Evolutionary conservation across 192 early-diverging fungal genomes (phyloP).

Genomic region (Cetraspora pellucida): DNA sequence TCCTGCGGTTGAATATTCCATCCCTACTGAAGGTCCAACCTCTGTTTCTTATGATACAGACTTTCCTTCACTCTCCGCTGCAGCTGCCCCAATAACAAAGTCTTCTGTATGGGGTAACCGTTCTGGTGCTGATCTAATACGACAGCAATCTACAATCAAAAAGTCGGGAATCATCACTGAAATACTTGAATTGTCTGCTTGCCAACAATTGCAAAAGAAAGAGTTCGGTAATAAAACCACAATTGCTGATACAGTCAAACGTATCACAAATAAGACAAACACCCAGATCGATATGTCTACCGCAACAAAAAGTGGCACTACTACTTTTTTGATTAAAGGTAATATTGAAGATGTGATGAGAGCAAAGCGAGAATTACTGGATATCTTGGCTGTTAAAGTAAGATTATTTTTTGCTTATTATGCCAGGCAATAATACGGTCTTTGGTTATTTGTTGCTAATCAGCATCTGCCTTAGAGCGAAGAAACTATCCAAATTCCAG

Average conservation of each 20-base stretch:
- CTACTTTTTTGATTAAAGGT: slow-evolving; percentile 86
- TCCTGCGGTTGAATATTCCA: background rate
- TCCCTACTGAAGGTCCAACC: background rate
- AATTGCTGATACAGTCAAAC: slow-evolving; percentile 59
- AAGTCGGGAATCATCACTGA: slow-evolving; percentile 11
- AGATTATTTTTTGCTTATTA: slow-evolving; percentile 16
- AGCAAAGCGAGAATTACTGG: slow-evolving; percentile 78
- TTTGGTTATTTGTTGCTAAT: too few species aligned
- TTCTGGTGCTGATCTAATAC: slow-evolving; percentile 6
- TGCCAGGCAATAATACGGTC: too few species aligned
- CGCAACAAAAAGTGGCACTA: slow-evolving; percentile 65
- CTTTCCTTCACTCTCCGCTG: slow-evolving; percentile 25
- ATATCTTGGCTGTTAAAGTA: slow-evolving; percentile 71
- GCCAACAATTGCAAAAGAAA: slow-evolving; percentile 29
- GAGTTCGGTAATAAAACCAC: slow-evolving; percentile 39
- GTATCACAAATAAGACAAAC: slow-evolving; percentile 65
- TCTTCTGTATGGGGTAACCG: slow-evolving; percentile 8
- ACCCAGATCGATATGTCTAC: slow-evolving; percentile 87
- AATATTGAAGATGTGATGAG: slow-evolving; percentile 73
- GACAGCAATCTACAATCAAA: background rate
- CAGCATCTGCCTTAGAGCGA: slow-evolving; percentile 32
- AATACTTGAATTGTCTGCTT: slow-evolving; percentile 27
- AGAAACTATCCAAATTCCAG: slow-evolving; percentile 68
- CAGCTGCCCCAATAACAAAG: background rate
- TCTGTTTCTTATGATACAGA: slow-evolving; percentile 16